A percentile compares a stretch with the other conserved stretches of the same genome.
These are phyloP conservation scores for Dendrobium catenatum DNA, from an alignment of 106 monocot genomes.

Conservation along the genomic window DNA sequence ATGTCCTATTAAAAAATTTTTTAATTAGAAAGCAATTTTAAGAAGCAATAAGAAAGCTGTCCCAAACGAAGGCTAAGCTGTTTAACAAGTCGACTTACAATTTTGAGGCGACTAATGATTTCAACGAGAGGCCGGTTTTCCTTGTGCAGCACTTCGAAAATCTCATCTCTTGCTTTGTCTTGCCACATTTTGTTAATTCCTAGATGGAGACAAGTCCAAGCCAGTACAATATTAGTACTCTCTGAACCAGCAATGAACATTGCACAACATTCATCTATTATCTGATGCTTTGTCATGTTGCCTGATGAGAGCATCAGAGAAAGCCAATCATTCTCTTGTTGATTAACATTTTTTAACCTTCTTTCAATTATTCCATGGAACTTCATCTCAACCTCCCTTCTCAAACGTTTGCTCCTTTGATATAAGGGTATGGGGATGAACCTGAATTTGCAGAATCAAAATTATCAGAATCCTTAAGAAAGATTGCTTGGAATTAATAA, in stretches of 20 bases:
- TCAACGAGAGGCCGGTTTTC: neutral
- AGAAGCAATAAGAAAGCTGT: too few relatives aligned
- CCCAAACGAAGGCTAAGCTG: too few relatives aligned
- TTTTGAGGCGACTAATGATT: neutral
- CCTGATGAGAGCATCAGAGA: slow-evolving; percentile 9
- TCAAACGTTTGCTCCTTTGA: slow-evolving; percentile 14
- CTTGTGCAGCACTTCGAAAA: neutral
- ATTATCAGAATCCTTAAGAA: neutral
- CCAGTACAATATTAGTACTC: neutral
- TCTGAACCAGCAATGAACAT: slow-evolving; percentile 9
- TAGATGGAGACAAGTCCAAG: neutral
- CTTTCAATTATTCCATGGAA: slow-evolving; percentile 5
- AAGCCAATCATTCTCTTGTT: slow-evolving; percentile 7
- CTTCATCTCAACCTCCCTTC: slow-evolving; percentile 6
- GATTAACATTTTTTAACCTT: neutral
- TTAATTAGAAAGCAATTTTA: too few relatives aligned
- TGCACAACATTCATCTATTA: slow-evolving; percentile 5
- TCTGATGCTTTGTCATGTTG: slow-evolving; percentile 1
- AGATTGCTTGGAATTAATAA: neutral
- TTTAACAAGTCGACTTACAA: neutral
- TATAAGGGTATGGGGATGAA: slow-evolving; percentile 7
- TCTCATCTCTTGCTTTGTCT: neutral
- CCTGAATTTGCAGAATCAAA: neutral
- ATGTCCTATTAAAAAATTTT: too few relatives aligned
- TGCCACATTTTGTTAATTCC: neutral